Percentiles rank a stretch among this genome's conserved stretches.
phyloP scores from a whole-genome alignment of 768 basidiomycete genomes.

The Auriculariales sp. region DNA sequence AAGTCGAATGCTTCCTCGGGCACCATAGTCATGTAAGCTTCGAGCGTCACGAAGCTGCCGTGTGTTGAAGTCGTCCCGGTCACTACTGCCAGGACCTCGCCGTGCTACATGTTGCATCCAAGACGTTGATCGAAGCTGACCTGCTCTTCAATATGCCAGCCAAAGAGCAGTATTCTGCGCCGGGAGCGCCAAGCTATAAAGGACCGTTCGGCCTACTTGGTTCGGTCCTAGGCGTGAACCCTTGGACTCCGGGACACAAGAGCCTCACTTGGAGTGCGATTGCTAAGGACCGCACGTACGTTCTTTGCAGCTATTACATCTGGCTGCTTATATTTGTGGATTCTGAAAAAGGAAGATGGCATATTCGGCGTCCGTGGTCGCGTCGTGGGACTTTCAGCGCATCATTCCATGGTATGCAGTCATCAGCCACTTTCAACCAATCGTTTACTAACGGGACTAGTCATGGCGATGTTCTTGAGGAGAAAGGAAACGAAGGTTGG shows the following conservation, averaged over 20 bases:
- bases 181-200: background rate
- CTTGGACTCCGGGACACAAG: conserved; percentile 10
- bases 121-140: conserved; percentile 68
- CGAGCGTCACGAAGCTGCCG: conserved; percentile 2
- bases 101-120: conserved; percentile 59
- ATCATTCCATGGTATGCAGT: conserved; percentile 64
- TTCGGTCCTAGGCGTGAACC: conserved; percentile 8
- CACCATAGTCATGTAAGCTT: background rate
- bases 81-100: conserved; percentile 75
- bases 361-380: conserved; percentile 21
- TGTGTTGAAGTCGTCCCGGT: conserved; percentile 3
- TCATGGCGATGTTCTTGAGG: conserved; percentile 45
- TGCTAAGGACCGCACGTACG: conserved; percentile 19
- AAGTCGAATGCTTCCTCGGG: background rate
- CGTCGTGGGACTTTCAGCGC: conserved; percentile 57
- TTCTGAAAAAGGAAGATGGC: background rate
- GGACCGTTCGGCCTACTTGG: background rate
- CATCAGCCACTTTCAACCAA: background rate
- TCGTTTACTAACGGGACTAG: too few species aligned
- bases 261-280: background rate
- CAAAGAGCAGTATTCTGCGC: conserved; percentile 38
- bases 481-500: conserved; percentile 42
- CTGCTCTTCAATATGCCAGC: conserved; percentile 71
- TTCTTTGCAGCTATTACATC: background rate
- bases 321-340: background rate